Evolutionary conservation across 495 filamentous ascomycete species (phyloP).

Genomic region (Wilcoxina mikolae): DNA sequence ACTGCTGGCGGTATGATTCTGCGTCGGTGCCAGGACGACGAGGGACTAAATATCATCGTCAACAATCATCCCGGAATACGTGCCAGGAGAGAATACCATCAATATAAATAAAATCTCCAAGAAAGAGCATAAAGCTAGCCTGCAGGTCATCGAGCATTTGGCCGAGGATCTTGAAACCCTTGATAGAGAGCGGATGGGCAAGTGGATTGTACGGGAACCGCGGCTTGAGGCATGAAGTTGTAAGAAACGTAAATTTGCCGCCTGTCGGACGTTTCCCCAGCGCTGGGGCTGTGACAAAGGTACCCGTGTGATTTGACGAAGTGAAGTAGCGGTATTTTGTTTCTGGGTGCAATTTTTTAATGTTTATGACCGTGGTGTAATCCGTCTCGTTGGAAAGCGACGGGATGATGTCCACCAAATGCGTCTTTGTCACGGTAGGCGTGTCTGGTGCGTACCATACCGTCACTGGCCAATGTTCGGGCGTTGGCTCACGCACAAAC

Average conservation of each 20-base stretch:
- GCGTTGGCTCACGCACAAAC: constrained; percentile 68
- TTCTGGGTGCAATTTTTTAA: constrained; percentile 42
- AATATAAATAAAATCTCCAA: constrained; percentile 97
- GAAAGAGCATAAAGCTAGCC: constrained; percentile 84
- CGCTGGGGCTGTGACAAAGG: constrained; percentile 57
- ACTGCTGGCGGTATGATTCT: constrained; percentile 70
- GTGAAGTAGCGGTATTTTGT: constrained; percentile 66
- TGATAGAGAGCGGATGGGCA: constrained; percentile 64
- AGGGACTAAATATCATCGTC: constrained; percentile 40
- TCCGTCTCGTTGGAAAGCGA: constrained; percentile 59
- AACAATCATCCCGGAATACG: too few species aligned
- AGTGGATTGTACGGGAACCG: constrained; percentile 76
- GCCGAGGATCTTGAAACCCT: constrained; percentile 55
- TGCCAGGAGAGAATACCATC: constrained; percentile 37
- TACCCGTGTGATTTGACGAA: constrained; percentile 69
- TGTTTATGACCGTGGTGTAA: constrained; percentile 51
- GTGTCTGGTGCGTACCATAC: constrained; percentile 46
- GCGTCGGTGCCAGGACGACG: constrained; percentile 53
- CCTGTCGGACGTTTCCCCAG: constrained; percentile 44
- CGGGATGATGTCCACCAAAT: constrained; percentile 24
- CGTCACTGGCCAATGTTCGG: constrained; percentile 54
- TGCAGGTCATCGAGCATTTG: constrained; percentile 30
- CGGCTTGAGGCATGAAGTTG: constrained; percentile 79
- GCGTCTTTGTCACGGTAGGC: constrained; percentile 20
- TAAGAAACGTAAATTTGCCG: constrained; percentile 67